Evolutionary conservation across 1,139 yeast genomes (phyloP).

Genomic region (Groenewaldozyma sp.): DNA sequence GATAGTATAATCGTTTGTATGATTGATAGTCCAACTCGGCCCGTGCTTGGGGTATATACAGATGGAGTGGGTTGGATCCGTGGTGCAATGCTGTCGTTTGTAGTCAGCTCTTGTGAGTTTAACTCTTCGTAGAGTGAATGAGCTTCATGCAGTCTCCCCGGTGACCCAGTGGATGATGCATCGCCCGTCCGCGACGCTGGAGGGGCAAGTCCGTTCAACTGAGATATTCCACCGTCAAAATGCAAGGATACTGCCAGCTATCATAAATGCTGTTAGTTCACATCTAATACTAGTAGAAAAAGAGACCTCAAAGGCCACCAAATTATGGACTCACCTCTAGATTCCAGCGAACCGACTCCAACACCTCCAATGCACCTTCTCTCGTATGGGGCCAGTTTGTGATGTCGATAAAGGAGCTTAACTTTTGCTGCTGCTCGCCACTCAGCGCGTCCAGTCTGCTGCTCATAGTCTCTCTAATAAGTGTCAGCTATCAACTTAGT

Average conservation of each 20-base stretch:
- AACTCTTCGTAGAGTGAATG: conserved; percentile 27
- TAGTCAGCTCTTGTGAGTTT: conserved; percentile 13
- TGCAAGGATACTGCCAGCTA: conserved; percentile 24
- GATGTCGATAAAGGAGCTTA: conserved; percentile 22
- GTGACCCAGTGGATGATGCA: conserved; percentile 7
- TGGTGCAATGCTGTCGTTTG: conserved; percentile 17
- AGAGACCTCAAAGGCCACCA: neutral
- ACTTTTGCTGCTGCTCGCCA: conserved; percentile 2
- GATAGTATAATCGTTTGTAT: conserved; percentile 24
- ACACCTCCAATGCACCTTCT: conserved; percentile 19
- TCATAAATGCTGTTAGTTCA: neutral
- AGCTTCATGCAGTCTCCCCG: conserved; percentile 6
- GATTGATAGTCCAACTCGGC: conserved; percentile 19
- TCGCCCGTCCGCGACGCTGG: conserved; percentile 9
- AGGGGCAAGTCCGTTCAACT: conserved; percentile 5
- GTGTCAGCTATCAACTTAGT: too few relatives aligned
- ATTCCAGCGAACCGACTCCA: conserved; percentile 24
- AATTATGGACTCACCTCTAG: conserved; percentile 16
- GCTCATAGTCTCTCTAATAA: too few relatives aligned
- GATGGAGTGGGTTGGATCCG: conserved; percentile 15
- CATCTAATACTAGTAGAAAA: neutral
- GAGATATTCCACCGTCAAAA: conserved; percentile 21
- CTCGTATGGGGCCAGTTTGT: conserved; percentile 23
- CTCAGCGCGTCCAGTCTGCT: neutral
- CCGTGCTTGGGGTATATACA: conserved; percentile 15